These are phyloP conservation scores for Pseudonitzschia delicatissima DNA, from an alignment of 108 stramenopile species.

Conservation along the genomic window DNA sequence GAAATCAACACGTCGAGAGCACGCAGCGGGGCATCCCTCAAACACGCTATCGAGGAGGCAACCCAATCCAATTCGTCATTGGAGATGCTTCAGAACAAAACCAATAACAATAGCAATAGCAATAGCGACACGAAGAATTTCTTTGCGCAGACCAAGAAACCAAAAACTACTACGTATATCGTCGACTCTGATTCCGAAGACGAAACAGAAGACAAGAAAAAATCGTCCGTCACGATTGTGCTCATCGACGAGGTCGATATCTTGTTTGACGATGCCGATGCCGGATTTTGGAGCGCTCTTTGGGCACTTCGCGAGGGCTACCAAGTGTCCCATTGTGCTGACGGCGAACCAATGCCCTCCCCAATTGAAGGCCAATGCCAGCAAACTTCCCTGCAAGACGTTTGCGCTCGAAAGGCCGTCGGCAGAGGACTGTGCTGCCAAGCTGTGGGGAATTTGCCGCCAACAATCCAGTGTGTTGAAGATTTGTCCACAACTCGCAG, in stretches of 20 bases:
- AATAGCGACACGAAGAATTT: neutral
- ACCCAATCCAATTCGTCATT: slow-evolving; percentile 72
- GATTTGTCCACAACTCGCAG: slow-evolving; percentile 8
- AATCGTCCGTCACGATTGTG: slow-evolving; percentile 55
- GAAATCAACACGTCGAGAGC: slow-evolving; percentile 72
- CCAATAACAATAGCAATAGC: neutral
- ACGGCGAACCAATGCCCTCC: slow-evolving; percentile 53
- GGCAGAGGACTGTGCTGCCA: slow-evolving; percentile 47
- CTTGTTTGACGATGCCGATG: slow-evolving; percentile 56
- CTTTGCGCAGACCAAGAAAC: neutral
- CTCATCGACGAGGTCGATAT: slow-evolving; percentile 86
- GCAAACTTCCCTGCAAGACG: slow-evolving; percentile 23
- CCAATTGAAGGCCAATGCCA: slow-evolving; percentile 9
- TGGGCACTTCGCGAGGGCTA: slow-evolving; percentile 46
- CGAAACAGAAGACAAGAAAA: slow-evolving; percentile 23
- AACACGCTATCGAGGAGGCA: slow-evolving; percentile 68
- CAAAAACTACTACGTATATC: neutral
- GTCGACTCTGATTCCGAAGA: slow-evolving; percentile 29
- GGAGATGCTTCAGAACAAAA: slow-evolving; percentile 28
- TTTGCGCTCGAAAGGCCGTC: slow-evolving; percentile 37
- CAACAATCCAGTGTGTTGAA: slow-evolving; percentile 6
- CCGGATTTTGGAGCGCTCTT: slow-evolving; percentile 80
- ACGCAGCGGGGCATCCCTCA: slow-evolving; percentile 53
- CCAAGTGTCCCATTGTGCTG: slow-evolving; percentile 80
- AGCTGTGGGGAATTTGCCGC: slow-evolving; percentile 41